Evolutionary conservation across 2,329 filamentous ascomycete genomes (phyloP).

Genomic region (Fusarium miscanthi): DNA sequence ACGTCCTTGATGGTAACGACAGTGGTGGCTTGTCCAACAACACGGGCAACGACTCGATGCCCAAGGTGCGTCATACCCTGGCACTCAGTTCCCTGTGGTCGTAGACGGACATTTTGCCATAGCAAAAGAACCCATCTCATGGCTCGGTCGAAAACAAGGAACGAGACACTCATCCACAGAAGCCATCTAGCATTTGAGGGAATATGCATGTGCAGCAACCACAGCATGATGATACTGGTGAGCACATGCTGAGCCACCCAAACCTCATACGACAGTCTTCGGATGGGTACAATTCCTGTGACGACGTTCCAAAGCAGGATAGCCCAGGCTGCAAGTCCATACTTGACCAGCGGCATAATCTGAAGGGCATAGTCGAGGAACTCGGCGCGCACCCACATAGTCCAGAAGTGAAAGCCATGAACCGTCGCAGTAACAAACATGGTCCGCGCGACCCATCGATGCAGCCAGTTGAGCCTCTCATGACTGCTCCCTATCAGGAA

Average conservation of each 20-base stretch:
- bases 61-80: conserved; percentile 62
- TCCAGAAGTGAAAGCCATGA: conserved; percentile 77
- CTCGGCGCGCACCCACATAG: conserved; percentile 69
- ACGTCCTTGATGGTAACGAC: conserved; percentile 69
- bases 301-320: conserved; percentile 74
- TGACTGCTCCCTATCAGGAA: conserved; percentile 71
- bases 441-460: conserved; percentile 77
- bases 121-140: conserved; percentile 60
- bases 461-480: conserved; percentile 78
- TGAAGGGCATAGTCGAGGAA: conserved; percentile 68
- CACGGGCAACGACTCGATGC: conserved; percentile 61
- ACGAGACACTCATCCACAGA: conserved; percentile 73
- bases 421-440: conserved; percentile 75
- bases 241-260: conserved; percentile 76
- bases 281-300: conserved; percentile 71
- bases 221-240: conserved; percentile 70
- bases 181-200: conserved; percentile 69
- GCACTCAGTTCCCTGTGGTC: conserved; percentile 55
- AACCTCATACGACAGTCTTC: conserved; percentile 74
- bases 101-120: conserved; percentile 64
- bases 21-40: conserved; percentile 63
- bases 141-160: conserved; percentile 71
- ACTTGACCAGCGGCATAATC: conserved; percentile 73
- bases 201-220: conserved; percentile 72
- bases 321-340: conserved; percentile 74